Base-by-base conservation (phyloP, 75 land plant species). In the Selaginella moellendorffii region DNA sequence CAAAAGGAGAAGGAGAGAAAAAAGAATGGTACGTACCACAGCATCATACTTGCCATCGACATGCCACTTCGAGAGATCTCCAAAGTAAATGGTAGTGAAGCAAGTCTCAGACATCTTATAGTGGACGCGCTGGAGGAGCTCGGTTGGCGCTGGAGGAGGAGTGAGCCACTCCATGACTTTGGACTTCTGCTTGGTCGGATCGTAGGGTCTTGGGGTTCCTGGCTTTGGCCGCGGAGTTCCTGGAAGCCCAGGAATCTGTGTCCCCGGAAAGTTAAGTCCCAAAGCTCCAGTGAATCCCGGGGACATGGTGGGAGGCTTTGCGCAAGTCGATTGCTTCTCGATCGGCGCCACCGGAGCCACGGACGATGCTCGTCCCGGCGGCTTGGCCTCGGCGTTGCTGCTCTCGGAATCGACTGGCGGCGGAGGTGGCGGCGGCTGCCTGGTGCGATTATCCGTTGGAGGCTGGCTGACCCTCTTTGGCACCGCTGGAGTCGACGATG, bases 131-230 rank as follows among this genome's bases (percentile, higher is more conserved):
- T 36, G 46, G 10, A 36, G 46, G 10, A 36, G 46, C 46, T 36
- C 46, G 14, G 46, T 36, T 5, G 46, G 46, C 14, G 46, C 46
- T 14, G 46, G 46, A 14, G 46, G 46, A 5, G 46, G 46, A 36
- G 46, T 36, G 5, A 36, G 46, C 46, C 46, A 36, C 14, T 36
- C 46, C 46, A 36, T 36, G 14, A 36, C 46, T 14, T 36, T 36
- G 46, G 46, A 36, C 46, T 36, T 36, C 46, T 36, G 46, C 46
- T 36, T 36, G 46, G 46, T 36, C 46, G 46, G 46, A 36, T 36
- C 46, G 46, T 36, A 36, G 5, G 46, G 46, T 14, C 46, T 5
- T 5, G 46, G 46, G 14, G 46, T 36, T 36, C 46, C 46, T 36
- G 46, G 46, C 14, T 36, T 36, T 36, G 46, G 46, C 46, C 46